Base-by-base conservation (phyloP, 108 stramenopile species). In the Chaetoceros muelleri region DNA sequence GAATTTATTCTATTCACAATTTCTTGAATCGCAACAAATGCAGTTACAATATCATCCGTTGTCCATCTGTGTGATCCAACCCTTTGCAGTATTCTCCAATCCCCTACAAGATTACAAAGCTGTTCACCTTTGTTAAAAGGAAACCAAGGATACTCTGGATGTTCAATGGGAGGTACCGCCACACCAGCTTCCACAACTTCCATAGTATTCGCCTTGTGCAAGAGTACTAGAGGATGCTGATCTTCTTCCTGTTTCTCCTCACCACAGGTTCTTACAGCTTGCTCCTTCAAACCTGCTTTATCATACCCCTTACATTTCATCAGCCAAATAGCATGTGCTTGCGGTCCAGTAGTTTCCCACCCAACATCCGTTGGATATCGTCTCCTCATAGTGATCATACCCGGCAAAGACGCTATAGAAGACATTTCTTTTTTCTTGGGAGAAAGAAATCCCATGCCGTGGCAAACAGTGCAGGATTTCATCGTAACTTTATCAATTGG, bases 41-140 rank as follows among this genome's bases (percentile, higher is more conserved):
- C 79, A 24, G 85, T 86, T 19, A 78, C 74, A 20, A 86, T 46
- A 61, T 86, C 85, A 55, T 86, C 85, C 24, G 85, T 86, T 23
- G 81, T 81, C 79, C 81, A 86, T 47, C 85, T 70, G 59, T 86
- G 85, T 30, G 64, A 61, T 27, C 65, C 81, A 1, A 80, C 65
- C 7, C 68, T 53, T 66, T 86, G 85, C 24, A 82, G 60, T 24
- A 86, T 82, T 23, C 81, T 65, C 81, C 81, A 86, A 24, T 44
- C 28, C 20, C 80, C 84, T 10, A 76, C 67, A 2, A 86, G 74
- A 46, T 78, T 80, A 57, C 81, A 86, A 20, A 86, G 62, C 45
- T 80, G 70, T 58, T 86, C 85, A 3, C 81, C 81, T 2, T 62
- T 54, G 30, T 56, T 51, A 20, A 56, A 24, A 16, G 79, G 78